phyloP scores from a whole-genome alignment of 176 grass and related monocot species.

The Paspalum vaginatum region DNA sequence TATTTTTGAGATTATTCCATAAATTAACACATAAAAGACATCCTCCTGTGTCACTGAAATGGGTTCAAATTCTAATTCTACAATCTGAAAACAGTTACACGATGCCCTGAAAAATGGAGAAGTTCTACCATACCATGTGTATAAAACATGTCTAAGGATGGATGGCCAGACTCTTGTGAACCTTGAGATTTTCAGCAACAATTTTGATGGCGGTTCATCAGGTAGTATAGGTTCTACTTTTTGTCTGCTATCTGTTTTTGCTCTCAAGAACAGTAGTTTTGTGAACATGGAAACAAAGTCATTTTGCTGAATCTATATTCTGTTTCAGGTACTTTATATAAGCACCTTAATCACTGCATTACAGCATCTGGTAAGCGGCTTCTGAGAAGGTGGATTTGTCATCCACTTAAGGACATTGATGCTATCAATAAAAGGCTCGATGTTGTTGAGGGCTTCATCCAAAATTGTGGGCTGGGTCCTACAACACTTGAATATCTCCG shows the following conservation, averaged over 20 bases:
- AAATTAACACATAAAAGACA: background rate
- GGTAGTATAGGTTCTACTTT: constrained; percentile 46
- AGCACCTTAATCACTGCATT: constrained; percentile 87
- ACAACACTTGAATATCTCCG: constrained; percentile 56
- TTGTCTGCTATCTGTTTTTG: constrained; percentile 7
- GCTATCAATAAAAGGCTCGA: constrained; percentile 78
- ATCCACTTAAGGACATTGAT: constrained; percentile 74
- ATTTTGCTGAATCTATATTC: constrained; percentile 30
- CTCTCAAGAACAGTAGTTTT: constrained; percentile 10
- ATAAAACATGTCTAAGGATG: constrained; percentile 92
- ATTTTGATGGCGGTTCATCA: constrained; percentile 74
- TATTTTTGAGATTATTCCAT: background rate
- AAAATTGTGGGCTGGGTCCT: constrained; percentile 62
- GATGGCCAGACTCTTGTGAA: constrained; percentile 95
- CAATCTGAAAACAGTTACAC: constrained; percentile 66
- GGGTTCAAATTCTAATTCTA: constrained; percentile 34
- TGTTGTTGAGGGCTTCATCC: constrained; percentile 80
- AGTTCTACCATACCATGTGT: constrained; percentile 80
- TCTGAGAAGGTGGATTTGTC: constrained; percentile 90
- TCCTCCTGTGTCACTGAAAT: background rate
- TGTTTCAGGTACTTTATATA: constrained; percentile 83
- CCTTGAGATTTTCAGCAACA: constrained; percentile 97
- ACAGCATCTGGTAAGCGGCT: constrained; percentile 85
- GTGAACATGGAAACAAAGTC: background rate
- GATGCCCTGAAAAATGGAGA: constrained; percentile 87